Evolutionary conservation across 305 asterid species (phyloP).

Genomic region (Rubia occidens): DNA sequence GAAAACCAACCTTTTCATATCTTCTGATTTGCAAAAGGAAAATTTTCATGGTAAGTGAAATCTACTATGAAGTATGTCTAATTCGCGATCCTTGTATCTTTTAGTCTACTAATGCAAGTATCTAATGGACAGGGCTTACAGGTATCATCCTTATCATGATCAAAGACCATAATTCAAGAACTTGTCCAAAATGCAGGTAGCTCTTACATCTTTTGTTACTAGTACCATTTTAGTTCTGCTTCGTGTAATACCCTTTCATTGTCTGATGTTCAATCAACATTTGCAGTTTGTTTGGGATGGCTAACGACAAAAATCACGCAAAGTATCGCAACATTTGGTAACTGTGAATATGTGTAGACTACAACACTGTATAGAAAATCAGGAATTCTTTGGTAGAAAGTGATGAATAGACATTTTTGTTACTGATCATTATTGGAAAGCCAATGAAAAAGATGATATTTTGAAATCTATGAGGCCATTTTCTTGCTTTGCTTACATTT

Average conservation of each 20-base stretch:
- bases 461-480: slow-evolving; percentile 11
- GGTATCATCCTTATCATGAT: background rate
- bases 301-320: too few relatives aligned
- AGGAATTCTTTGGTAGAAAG: background rate
- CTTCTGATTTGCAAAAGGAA: background rate
- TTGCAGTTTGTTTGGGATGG: slow-evolving; percentile 1
- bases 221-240: background rate
- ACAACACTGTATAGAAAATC: background rate
- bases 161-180: background rate
- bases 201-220: too few relatives aligned
- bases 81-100: background rate
- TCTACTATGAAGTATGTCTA: background rate
- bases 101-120: slow-evolving; percentile 1
- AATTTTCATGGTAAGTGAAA: background rate
- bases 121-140: slow-evolving; percentile 12
- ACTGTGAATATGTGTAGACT: background rate
- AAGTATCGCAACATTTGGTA: background rate
- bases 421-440: background rate
- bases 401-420: background rate
- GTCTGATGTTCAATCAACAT: slow-evolving; percentile 1
- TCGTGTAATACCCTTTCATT: background rate
- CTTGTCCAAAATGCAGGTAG: background rate
- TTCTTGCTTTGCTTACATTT: background rate
- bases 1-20: background rate
- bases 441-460: slow-evolving; percentile 7